Evolutionary conservation across 148 eudicot species (phyloP).

Genomic region (Heliamphora exappendiculata): DNA sequence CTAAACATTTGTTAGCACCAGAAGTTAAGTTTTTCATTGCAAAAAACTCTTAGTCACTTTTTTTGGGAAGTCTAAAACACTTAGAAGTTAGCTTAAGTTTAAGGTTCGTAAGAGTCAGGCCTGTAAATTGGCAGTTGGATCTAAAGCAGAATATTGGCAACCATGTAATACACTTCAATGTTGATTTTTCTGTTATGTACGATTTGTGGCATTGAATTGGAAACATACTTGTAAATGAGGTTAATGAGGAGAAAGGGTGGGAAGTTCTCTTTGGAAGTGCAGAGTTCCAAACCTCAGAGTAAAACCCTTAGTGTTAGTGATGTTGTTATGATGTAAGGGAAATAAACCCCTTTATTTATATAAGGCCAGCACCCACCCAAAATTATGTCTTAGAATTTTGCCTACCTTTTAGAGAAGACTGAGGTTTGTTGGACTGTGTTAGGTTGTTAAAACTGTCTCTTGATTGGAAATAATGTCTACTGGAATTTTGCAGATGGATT

Average conservation of each 20-base stretch:
- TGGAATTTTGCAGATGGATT: not conserved
- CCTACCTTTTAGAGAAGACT: no score
- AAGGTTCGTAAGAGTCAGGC: not conserved
- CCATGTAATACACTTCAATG: not conserved
- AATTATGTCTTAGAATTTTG: not conserved
- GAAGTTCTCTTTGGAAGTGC: not conserved
- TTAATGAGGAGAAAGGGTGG: no score
- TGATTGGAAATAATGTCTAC: not conserved
- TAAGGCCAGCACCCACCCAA: not conserved
- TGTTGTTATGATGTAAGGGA: not conserved
- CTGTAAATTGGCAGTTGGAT: not conserved
- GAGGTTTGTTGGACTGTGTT: not conserved
- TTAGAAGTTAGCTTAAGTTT: not conserved
- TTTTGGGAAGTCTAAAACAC: not conserved
- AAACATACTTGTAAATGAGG: not conserved
- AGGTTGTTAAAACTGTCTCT: not conserved
- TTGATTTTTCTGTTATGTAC: not conserved
- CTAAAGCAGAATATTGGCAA: not conserved
- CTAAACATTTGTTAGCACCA: not conserved
- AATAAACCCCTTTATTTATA: no score
- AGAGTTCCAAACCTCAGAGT: not conserved
- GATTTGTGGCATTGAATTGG: not conserved
- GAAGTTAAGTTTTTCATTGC: not conserved
- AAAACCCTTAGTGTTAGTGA: not conserved
- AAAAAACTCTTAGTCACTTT: not conserved